phyloP scores from a whole-genome alignment of 192 early-diverging fungal genomes.

The Funneliformis mosseae region DNA sequence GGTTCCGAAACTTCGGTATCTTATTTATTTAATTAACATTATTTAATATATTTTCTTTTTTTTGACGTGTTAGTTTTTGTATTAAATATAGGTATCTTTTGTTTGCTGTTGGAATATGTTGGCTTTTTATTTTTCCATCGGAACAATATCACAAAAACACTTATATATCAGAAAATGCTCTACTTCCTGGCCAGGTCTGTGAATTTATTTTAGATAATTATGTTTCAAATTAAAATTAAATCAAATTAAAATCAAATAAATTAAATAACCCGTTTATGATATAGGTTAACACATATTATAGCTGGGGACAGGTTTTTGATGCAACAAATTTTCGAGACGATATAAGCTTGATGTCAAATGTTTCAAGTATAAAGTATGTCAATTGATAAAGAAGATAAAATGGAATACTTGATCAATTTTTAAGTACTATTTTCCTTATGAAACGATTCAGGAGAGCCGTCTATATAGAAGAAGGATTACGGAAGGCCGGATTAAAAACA shows the following conservation, averaged over 20 bases:
- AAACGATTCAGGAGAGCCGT: slow-evolving; percentile 43
- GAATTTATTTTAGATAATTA: not conserved
- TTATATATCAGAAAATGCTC: slow-evolving; percentile 80
- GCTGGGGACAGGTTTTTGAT: slow-evolving; percentile 44
- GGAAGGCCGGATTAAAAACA: slow-evolving; percentile 54
- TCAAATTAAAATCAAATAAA: not conserved
- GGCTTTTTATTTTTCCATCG: slow-evolving; percentile 67
- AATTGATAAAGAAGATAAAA: slow-evolving; percentile 38
- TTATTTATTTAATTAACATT: slow-evolving; percentile 54
- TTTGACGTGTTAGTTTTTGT: not conserved
- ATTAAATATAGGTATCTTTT: slow-evolving; percentile 44
- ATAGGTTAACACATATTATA: slow-evolving; percentile 59
- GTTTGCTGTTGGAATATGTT: slow-evolving; percentile 58
- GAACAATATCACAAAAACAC: slow-evolving; percentile 62
- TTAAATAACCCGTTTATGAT: not conserved
- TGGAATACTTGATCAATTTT: not conserved
- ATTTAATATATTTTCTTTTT: not conserved
- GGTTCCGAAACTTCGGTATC: slow-evolving; percentile 24
- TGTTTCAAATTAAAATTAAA: not conserved
- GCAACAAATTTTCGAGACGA: slow-evolving; percentile 49
- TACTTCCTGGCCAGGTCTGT: slow-evolving; percentile 69
- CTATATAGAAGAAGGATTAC: slow-evolving; percentile 53
- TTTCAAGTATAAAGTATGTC: slow-evolving; percentile 31
- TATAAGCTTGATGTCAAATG: slow-evolving; percentile 41
- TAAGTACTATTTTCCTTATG: not conserved